These are phyloP conservation scores for Colletotrichum scovillei DNA, from an alignment of 2,329 filamentous ascomycete genomes.

Conservation along the genomic window DNA sequence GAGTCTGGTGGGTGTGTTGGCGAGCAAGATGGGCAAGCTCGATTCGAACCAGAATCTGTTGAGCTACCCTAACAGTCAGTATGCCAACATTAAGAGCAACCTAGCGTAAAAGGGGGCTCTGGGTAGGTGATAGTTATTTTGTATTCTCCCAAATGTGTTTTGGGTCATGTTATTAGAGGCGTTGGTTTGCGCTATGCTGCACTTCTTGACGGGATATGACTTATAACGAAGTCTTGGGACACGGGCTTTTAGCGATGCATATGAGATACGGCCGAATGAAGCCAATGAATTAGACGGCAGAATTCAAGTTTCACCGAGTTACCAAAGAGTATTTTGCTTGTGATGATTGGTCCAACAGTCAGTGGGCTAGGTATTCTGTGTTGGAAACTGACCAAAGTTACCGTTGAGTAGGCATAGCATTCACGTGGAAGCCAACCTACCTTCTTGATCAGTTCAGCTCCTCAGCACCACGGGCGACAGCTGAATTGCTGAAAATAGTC, in stretches of 20 bases:
- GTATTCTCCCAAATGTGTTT: neutral
- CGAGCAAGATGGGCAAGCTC: conserved; percentile 57
- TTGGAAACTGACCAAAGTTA: neutral
- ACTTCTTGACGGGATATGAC: neutral
- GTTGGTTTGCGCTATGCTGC: neutral
- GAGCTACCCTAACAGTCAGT: conserved; percentile 66
- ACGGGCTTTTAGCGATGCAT: neutral
- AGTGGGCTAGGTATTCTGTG: neutral
- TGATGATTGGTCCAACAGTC: neutral
- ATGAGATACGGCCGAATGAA: neutral
- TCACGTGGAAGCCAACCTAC: neutral
- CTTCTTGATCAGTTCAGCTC: neutral
- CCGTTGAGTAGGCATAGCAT: neutral
- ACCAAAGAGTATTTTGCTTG: neutral
- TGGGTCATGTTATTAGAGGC: neutral
- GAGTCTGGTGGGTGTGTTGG: conserved; percentile 70
- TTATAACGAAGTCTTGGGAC: neutral
- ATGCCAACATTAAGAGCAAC: conserved; percentile 63
- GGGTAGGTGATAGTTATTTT: neutral
- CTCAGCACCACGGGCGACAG: neutral
- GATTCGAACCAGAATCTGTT: conserved; percentile 65
- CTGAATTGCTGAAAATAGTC: neutral
- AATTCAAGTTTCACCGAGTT: neutral
- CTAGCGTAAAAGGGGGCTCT: neutral
- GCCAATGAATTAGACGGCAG: neutral